A percentile compares a stretch with the other conserved stretches of the same genome.
Evolutionary conservation across 257 asterid genomes (phyloP).

Genomic region (Nemophila menziesii): DNA sequence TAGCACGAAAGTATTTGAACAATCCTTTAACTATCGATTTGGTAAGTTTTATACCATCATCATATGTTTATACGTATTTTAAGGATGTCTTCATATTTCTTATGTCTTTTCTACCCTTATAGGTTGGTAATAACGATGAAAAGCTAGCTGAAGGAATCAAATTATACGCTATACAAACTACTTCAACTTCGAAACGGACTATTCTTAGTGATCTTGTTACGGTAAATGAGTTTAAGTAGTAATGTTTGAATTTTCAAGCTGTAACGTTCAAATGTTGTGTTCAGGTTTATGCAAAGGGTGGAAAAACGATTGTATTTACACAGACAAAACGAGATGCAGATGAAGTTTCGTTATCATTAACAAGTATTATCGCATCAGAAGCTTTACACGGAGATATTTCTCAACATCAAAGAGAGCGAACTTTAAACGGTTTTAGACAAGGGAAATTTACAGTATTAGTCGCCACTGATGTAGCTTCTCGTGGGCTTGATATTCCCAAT

Average conservation of each 20-base stretch:
- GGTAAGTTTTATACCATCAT: too few relatives aligned
- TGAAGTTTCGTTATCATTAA: conserved; percentile 64
- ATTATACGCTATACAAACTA: conserved; percentile 57
- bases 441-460: conserved; percentile 89
- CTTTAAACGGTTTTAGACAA: conserved; percentile 81
- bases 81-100: too few relatives aligned
- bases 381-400: conserved; percentile 98
- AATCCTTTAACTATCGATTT: conserved; percentile 82
- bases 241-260: conserved; percentile 1
- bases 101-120: conserved; percentile 8
- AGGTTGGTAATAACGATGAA: conserved; percentile 81
- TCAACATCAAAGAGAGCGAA: conserved; percentile 95
- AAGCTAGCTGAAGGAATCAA: conserved; percentile 87
- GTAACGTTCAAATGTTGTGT: background rate
- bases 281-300: conserved; percentile 90
- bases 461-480: conserved; percentile 95
- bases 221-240: conserved; percentile 25
- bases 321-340: conserved; percentile 96
- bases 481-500: conserved; percentile 89
- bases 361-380: conserved; percentile 77
- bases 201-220: conserved; percentile 70
- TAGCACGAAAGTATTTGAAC: conserved; percentile 59
- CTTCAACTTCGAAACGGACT: conserved; percentile 55
- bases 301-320: conserved; percentile 84
- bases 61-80: background rate